Evolutionary conservation across 805 yeast genomes (phyloP), one percentile per base, ranked within the genome.

Genomic region (Saccharomycopsis schoenii): DNA sequence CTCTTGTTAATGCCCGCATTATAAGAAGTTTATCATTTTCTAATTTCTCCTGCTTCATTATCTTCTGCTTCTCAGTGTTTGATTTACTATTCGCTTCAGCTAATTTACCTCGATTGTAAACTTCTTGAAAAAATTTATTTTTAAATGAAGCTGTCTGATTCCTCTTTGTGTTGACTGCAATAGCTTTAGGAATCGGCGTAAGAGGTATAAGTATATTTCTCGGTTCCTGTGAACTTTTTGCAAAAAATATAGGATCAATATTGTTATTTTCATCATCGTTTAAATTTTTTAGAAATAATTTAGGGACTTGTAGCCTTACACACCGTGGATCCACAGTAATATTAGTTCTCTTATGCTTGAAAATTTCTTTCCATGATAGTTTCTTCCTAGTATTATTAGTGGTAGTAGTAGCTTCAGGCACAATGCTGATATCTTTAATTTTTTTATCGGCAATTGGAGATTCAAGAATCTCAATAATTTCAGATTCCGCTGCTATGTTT

Each of bases 241-340:
- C n/a, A 36, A 55, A 61, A 24, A 58, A 57, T 21, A 62, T 58
- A 50, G 59, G 58, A 14, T 57, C 24, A 42, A 57, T 12, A 21
- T 43, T 19, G n/a, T 14, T 37, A 34, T 63, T 57, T 56, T 60
- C 64, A 4, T 56, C 61, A 10, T 51, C 54, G 43, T 58, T 54
- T 25, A 47, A 34, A 9, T 15, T 17, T 57, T 57, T 57, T n/a
- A 62, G 29, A 34, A 60, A 62, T 1, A 15, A 39, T 41, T 19
- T 21, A 12, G 64, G 62, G 1, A 62, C 6, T 34, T 37, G 37
- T 12, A 62, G 50, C 15, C 15, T 47, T 19, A 47, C 25, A 21
- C 34, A 12, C 52, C 21, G 52, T 19, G 52, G 52, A 47, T 47
- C 34, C 2, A 47, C n/a, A 19, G 15, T 47, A 21, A 12, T 47